Evolutionary conservation across 331 rosid species (phyloP), one percentile per base, ranked within the genome.

Genomic region (Spiraea crenata): DNA sequence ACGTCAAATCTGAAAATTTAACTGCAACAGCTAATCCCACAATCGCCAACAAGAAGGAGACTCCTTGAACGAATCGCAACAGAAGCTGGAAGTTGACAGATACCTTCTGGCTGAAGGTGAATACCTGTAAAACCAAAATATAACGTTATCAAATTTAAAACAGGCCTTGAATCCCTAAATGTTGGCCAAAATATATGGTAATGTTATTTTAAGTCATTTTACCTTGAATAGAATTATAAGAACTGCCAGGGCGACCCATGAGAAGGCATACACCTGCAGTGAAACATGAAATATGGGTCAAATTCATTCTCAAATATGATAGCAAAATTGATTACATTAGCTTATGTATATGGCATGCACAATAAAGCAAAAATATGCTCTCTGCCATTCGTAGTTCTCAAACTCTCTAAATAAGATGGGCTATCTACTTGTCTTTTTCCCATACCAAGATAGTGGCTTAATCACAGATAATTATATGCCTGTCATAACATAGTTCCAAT

Each of bases 191-290:
- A 62, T 4, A 66, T 39, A 19, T 38, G 20, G 5, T 31, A 50
- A 2, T 17, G 16, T 55, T 40, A 2, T 8, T 42, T 70, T 12
- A 41, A 38, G 48, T 73, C 76, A 48, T 55, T 56, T 47, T 48
- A 95, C 99, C 99, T 95, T 95, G 86, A 95, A 95, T 82, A 95
- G 99, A 74, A 95, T 2, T 61, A 95, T 81, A 52, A 95, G 86
- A 80, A 44, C 93, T 50, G 85, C 97, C 65, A 95, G 80, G 75
- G 81, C 96, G 0, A 68, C 7, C 99, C 99, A 95, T 31, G 99
- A 95, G 76, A 95, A 20, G 70, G 88, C 99, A 76, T 95, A 89
- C 62, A 91, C 91, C 99, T 91, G 71, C 48, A 67, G 54, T 69
- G 74, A 77, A 16, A 76, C 69, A 41, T 10, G 35, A 55, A 66